Base-by-base conservation (phyloP, 305 asterid genomes). In the Euphrasia arctica region DNA sequence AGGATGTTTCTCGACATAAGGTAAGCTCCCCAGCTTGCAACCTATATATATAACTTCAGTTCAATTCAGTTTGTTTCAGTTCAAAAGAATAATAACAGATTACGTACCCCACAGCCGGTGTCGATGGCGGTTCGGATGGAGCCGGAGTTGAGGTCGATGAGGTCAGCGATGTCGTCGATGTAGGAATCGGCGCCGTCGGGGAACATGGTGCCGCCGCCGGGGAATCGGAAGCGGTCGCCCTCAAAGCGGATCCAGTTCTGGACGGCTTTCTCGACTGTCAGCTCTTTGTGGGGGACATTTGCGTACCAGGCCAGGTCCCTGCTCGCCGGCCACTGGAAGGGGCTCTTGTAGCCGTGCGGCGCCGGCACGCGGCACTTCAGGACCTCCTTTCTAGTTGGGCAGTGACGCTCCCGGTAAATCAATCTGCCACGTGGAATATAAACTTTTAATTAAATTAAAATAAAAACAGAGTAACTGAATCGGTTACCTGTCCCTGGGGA, bases 41-140 rank as follows among this genome's bases (percentile, higher is more conserved):
- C 56, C 56, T 50, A 50, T 4, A 50, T 6, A 50, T 0, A 14
- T 13, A 13, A 4, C 1, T 18, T 18, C 22, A 18, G 22, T 18
- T 18, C 22, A 18, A 1, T 18, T 18, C 22, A 18, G 22, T 18
- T 18, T n/a, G n/a, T n/a, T n/a, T n/a, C 22, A 18, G 22, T 18
- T 18, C 22, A 18, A 10, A 10, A 48, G 13, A 48, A 3, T 3
- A 47, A 0, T 1, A 48, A 3, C 15, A n/a, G 13, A 48, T n/a
- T n/a, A n/a, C n/a, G n/a, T n/a, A n/a, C 87, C 79, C 87, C 87
- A 58, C 87, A 82, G 52, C 87, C 87, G 3, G 87, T 82, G 36
- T 82, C 87, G 49, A 82, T 74, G 74, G 87, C 87, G 10, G 87
- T 82, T 18, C 87, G 52, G 12, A 82, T 74, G 49, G 79, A 70